Conservation (phyloP, 768 basidiomycete genomes). For the Coprinellus micaceus region DNA sequence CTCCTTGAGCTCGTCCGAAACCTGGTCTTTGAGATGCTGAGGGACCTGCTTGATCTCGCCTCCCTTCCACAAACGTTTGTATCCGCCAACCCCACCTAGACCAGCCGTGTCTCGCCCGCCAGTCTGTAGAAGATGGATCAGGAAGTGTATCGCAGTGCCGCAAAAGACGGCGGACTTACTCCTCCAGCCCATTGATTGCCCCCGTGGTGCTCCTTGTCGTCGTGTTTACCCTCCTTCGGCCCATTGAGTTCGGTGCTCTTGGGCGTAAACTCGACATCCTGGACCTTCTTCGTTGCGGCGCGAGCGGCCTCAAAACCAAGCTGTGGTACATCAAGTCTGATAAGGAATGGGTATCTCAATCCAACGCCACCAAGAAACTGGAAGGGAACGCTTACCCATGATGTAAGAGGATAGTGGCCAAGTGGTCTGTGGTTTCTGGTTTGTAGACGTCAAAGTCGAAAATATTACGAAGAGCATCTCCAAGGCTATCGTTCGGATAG, state of each 20-base stretch:
- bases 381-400: conserved; percentile 45
- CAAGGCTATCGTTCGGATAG: conserved; percentile 55
- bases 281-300: conserved; percentile 48
- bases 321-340: conserved; percentile 48
- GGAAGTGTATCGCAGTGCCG: neutral
- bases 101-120: conserved; percentile 67
- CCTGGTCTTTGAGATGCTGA: conserved; percentile 46
- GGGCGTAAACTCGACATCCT: conserved; percentile 57
- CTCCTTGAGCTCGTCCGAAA: conserved; percentile 59
- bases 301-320: conserved; percentile 58
- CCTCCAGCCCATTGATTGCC: conserved; percentile 68
- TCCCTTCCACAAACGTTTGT: conserved; percentile 60
- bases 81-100: conserved; percentile 63
- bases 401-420: conserved; percentile 53
- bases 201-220: conserved; percentile 58
- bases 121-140: conserved; percentile 34
- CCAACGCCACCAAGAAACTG: neutral
- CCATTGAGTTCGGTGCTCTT: conserved; percentile 45
- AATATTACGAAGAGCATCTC: conserved; percentile 57
- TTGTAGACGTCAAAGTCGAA: conserved; percentile 72
- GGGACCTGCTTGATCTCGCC: conserved; percentile 48
- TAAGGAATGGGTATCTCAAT: neutral
- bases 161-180: no score
- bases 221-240: conserved; percentile 62
- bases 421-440: conserved; percentile 59